A percentile compares a stretch with the other conserved stretches of the same genome.
These are phyloP conservation scores for Talaromyces sp. DNA, from an alignment of 2,329 filamentous ascomycete species.

Conservation along the genomic window DNA sequence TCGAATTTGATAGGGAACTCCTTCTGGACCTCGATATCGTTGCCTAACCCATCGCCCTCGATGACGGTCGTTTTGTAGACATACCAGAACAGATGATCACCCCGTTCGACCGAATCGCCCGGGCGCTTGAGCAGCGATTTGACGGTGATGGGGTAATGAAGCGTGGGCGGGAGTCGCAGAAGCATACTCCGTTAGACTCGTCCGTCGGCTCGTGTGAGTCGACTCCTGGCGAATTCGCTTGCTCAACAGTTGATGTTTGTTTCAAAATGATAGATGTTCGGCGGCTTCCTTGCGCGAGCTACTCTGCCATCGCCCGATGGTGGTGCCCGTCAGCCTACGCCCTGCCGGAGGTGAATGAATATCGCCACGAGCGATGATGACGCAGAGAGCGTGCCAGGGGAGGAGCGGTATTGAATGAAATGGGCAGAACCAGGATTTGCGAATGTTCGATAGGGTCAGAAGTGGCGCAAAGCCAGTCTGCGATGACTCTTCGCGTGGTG, in stretches of 20 bases:
- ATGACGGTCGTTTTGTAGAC: slow-evolving; percentile 73
- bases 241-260: background rate
- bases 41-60: slow-evolving; percentile 68
- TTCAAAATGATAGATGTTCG: background rate
- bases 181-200: slow-evolving; percentile 39
- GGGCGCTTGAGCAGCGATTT: slow-evolving; percentile 75
- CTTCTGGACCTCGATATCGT: slow-evolving; percentile 67
- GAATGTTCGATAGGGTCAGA: background rate
- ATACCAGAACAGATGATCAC: slow-evolving; percentile 81
- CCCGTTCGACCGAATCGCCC: slow-evolving; percentile 72
- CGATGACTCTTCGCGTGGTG: slow-evolving; percentile 4
- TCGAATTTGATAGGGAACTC: slow-evolving; percentile 77
- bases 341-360: background rate
- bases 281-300: background rate
- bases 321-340: slow-evolving; percentile 8
- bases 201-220: background rate
- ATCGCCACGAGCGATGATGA: slow-evolving; percentile 13
- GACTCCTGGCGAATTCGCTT: slow-evolving; percentile 1
- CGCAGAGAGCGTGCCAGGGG: background rate
- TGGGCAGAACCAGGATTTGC: no score
- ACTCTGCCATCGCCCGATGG: slow-evolving; percentile 14
- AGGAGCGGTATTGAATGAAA: background rate
- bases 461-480: background rate
- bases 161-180: slow-evolving; percentile 52
- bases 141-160: slow-evolving; percentile 92